Evolutionary conservation across 768 basidiomycete species (phyloP), one percentile per base, ranked within the genome.

Genomic region (Trametes punicea): DNA sequence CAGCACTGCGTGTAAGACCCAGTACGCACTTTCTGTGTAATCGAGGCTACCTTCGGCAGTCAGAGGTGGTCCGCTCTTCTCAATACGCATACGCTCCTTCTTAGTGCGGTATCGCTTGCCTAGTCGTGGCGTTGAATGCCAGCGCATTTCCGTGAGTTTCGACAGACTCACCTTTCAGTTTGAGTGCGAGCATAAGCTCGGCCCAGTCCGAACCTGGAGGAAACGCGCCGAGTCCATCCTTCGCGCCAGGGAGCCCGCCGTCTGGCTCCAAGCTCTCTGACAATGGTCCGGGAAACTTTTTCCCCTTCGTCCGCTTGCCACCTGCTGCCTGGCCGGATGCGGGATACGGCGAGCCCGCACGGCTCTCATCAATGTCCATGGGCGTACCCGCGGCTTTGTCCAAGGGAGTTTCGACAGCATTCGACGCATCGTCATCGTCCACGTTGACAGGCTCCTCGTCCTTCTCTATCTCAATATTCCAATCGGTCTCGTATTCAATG

Each of bases 61-160:
- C 21, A 78, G 76, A 0, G 89, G 90, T 16, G 85, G 87, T 0
- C 89, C 89, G 57, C 84, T 82, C 57, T 81, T 85, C 64, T 91
- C 90, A 41, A 90, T 77, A n/a, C 86, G 77, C 55, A 90, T 62
- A 9, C 89, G 77, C 61, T 92, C 89, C 63, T 87, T 90, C 75
- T 92, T 92, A 1, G 88, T 90, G 52, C 80, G 81, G 65, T 90
- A 90, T 11, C 82, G 79, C 63, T 90, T 90, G 18, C 87, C 88
- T 88, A 55, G 3, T 47, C 36, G 41, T 54, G 10, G 13, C 1
- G 31, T 13, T 31, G 2, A 31, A 13, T 7, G 7, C 13, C 13
- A 31, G 8, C 31, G 31, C 13, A 8, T 8, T 31, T 13, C 31
- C 7, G 31, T 31, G 13, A 31, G 8, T 36, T 10, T 10, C 2